These are phyloP conservation scores for Polysphondylium violaceum DNA, from an alignment of 78 protist genomes.

Conservation along the genomic window DNA sequence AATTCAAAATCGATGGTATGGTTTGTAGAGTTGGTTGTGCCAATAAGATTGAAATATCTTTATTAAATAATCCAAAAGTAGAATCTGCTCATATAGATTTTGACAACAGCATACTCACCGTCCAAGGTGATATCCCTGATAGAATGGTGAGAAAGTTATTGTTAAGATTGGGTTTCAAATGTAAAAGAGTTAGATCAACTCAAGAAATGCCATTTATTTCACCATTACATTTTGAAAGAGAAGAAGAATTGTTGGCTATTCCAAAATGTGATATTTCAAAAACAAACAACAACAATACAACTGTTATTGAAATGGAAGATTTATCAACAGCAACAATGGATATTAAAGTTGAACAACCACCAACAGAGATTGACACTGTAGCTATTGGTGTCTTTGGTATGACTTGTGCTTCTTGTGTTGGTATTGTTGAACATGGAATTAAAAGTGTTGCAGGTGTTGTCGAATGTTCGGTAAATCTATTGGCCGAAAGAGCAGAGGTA, in stretches of 20 bases:
- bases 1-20: conserved; percentile 52
- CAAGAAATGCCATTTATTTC: not conserved
- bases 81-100: conserved; percentile 13
- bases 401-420: conserved; percentile 83
- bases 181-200: not conserved
- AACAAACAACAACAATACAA: not conserved
- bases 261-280: not conserved
- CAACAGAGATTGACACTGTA: not conserved
- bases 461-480: conserved; percentile 49
- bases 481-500: conserved; percentile 74
- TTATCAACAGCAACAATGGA: not conserved
- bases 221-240: too few relatives aligned
- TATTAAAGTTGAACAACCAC: conserved; percentile 25
- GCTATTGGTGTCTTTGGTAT: conserved; percentile 75
- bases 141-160: conserved; percentile 13
- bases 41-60: conserved; percentile 35
- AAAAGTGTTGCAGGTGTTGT: conserved; percentile 50
- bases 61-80: conserved; percentile 5
- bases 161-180: conserved; percentile 31
- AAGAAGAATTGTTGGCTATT: not conserved
- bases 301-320: conserved; percentile 3
- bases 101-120: not conserved
- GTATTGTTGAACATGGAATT: conserved; percentile 68
- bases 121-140: conserved; percentile 11
- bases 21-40: conserved; percentile 61